These are phyloP conservation scores for Zygotorulaspora mrakii DNA, from an alignment of 1,139 yeast genomes.

Conservation along the genomic window DNA sequence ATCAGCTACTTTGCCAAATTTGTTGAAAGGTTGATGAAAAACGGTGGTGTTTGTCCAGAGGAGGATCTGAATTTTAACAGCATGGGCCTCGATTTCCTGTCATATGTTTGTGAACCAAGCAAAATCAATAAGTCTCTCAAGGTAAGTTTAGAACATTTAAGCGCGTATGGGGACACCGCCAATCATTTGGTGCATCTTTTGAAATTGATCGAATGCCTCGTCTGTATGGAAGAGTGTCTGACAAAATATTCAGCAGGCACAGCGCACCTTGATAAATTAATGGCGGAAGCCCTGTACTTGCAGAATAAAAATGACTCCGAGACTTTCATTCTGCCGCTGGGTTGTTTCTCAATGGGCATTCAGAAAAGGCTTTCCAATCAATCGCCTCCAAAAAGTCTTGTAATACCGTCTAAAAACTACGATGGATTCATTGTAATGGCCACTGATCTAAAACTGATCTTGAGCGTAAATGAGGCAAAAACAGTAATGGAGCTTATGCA, in stretches of 20 bases:
- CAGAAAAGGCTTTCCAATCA: slow-evolving; percentile 54
- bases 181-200: slow-evolving; percentile 17
- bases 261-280: slow-evolving; percentile 15
- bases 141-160: slow-evolving; percentile 14
- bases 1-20: slow-evolving; percentile 51
- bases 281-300: slow-evolving; percentile 12
- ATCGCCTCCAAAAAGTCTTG: slow-evolving; percentile 51
- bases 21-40: slow-evolving; percentile 45
- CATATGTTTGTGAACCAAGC: slow-evolving; percentile 19
- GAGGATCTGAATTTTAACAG: slow-evolving; percentile 67
- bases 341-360: slow-evolving; percentile 50
- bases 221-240: slow-evolving; percentile 19
- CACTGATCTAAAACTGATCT: slow-evolving; percentile 38
- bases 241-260: slow-evolving; percentile 15
- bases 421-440: slow-evolving; percentile 29
- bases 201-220: slow-evolving; percentile 19
- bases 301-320: slow-evolving; percentile 5
- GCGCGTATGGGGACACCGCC: slow-evolving; percentile 6
- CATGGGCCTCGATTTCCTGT: slow-evolving; percentile 46
- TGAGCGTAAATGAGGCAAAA: slow-evolving; percentile 40
- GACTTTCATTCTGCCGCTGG: slow-evolving; percentile 35
- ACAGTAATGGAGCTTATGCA: slow-evolving; percentile 32
- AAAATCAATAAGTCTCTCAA: slow-evolving; percentile 14
- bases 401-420: slow-evolving; percentile 33
- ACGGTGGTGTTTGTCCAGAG: slow-evolving; percentile 67